phyloP scores from a whole-genome alignment of 2,329 filamentous ascomycete species.

The Calonectria honghensis region DNA sequence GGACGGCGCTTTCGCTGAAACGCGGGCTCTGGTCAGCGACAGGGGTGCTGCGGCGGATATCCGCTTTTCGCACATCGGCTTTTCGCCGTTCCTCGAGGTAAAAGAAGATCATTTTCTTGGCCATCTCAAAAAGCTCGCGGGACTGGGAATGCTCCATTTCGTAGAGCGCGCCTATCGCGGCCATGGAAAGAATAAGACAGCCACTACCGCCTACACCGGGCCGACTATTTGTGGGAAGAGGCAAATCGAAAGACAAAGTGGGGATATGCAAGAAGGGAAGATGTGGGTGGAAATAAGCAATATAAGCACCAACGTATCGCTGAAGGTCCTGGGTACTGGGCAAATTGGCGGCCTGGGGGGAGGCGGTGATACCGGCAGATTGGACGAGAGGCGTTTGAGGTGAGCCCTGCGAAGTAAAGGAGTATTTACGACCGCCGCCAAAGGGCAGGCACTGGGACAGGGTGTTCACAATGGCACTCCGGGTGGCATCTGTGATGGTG shows the following conservation, averaged over 20 bases:
- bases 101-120: constrained; percentile 95
- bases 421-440: constrained; percentile 78
- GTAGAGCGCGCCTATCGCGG: constrained; percentile 87
- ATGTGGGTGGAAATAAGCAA: constrained; percentile 95
- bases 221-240: constrained; percentile 79
- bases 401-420: constrained; percentile 73
- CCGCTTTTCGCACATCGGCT: constrained; percentile 83
- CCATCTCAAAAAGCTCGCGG: constrained; percentile 90
- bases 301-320: constrained; percentile 91
- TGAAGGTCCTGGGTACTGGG: constrained; percentile 91
- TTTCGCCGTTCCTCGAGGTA: constrained; percentile 95
- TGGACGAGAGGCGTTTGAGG: constrained; percentile 73
- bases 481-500: constrained; percentile 79
- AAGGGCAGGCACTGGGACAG: constrained; percentile 75
- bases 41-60: constrained; percentile 72
- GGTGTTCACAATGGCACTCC: constrained; percentile 76
- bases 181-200: constrained; percentile 89
- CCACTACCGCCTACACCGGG: constrained; percentile 84
- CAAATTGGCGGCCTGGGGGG: constrained; percentile 74
- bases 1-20: constrained; percentile 76
- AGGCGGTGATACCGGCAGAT: constrained; percentile 68
- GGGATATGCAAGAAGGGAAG: constrained; percentile 95
- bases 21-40: constrained; percentile 68
- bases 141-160: constrained; percentile 88
- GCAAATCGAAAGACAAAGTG: constrained; percentile 91